Percentiles rank a stretch among this genome's conserved stretches.
phyloP scores from a whole-genome alignment of 2,329 filamentous ascomycete species.

The Phyllosticta citribraziliensis region DNA sequence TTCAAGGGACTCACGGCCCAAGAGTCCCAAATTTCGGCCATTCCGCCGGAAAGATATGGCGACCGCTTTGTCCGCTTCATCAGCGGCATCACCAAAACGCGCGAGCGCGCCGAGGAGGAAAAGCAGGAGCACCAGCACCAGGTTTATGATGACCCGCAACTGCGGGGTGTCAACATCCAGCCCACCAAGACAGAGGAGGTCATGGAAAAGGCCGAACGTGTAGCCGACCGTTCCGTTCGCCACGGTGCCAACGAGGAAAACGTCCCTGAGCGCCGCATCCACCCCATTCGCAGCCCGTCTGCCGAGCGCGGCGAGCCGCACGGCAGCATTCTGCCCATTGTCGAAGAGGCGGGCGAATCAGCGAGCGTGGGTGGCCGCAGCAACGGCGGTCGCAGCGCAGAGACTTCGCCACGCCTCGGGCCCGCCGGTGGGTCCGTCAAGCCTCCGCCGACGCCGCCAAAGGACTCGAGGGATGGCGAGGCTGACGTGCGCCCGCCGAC shows the following conservation, averaged over 20 bases:
- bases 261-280: conserved; percentile 53
- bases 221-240: conserved; percentile 48
- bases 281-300: conserved; percentile 47
- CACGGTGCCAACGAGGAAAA: conserved; percentile 41
- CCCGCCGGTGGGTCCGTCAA: conserved; percentile 14
- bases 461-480: conserved; percentile 21
- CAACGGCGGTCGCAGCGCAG: conserved; percentile 26
- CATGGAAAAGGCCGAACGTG: conserved; percentile 51
- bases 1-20: conserved; percentile 87
- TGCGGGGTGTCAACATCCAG: conserved; percentile 29
- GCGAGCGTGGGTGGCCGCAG: conserved; percentile 55
- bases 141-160: conserved; percentile 26
- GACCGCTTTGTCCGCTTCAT: conserved; percentile 93
- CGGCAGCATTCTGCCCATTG: conserved; percentile 64
- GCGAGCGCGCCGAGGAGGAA: conserved; percentile 64
- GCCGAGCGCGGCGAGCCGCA: conserved; percentile 46
- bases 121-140: conserved; percentile 24
- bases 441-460: conserved; percentile 37
- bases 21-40: conserved; percentile 79
- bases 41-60: conserved; percentile 83
- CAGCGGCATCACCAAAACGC: conserved; percentile 78
- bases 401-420: conserved; percentile 8
- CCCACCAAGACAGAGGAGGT: conserved; percentile 42
- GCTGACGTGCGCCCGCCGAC: conserved; percentile 25
- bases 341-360: conserved; percentile 80